Evolutionary conservation across 345 rosid genomes (phyloP).

Genomic region (Ricinus communis): DNA sequence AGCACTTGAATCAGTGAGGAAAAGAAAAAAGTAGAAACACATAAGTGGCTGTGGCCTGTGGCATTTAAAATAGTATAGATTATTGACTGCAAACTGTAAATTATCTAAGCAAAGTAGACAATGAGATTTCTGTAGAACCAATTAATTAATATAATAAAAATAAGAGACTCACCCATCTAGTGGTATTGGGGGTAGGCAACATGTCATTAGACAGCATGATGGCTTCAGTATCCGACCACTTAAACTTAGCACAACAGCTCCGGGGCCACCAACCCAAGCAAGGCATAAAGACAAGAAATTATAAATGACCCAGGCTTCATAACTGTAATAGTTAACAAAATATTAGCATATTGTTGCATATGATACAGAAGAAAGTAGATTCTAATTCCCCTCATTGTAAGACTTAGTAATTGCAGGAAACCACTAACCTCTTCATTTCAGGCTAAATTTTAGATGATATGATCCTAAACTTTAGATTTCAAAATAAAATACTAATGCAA

Average conservation of each 20-base stretch:
- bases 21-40: background rate
- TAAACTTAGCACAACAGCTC: conserved; percentile 87
- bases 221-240: conserved; percentile 85
- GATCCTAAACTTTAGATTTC: too few relatives aligned
- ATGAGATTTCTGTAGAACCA: background rate
- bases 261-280: conserved; percentile 99
- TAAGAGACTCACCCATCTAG: conserved; percentile 77
- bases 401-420: background rate
- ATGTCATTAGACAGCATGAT: conserved; percentile 78
- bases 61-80: background rate
- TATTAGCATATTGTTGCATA: background rate
- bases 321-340: conserved; percentile 46
- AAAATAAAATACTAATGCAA: too few relatives aligned
- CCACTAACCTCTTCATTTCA: background rate
- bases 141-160: background rate
- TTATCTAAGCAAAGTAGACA: background rate
- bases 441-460: background rate
- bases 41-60: background rate
- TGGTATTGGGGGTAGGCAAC: conserved; percentile 83
- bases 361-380: background rate
- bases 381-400: background rate
- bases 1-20: background rate
- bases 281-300: conserved; percentile 88
- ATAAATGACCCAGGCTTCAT: conserved; percentile 98
- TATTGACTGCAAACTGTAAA: background rate